Base-by-base conservation (phyloP, 257 asterid species). In the Schizonepeta tenuifolia region DNA sequence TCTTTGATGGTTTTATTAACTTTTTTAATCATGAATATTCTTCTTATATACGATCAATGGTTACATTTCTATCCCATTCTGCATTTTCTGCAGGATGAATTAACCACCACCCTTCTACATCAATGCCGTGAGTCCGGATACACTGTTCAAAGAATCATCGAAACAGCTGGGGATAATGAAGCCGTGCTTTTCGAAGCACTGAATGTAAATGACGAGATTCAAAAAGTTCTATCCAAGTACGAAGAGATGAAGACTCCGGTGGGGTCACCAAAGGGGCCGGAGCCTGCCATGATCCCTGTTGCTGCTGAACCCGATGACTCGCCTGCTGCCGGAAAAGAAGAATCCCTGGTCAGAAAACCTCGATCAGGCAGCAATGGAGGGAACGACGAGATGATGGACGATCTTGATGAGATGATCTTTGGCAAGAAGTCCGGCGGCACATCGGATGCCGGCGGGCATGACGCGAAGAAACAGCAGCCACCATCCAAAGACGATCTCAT, bases 321-420 rank as follows among this genome's bases (percentile, higher is more conserved):
- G 1, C 93, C 97, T 46, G 79, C 83, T 7, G 80, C 62, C 0
- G 87, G 89, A 35, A 86, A 83, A 80, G 96, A 92, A 84, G 94
- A 83, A 46, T 57, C 88, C 68, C 80, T 86, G 11, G 65, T 83
- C 67, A 81, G 96, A 77, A 92, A 87, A 77, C 79, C 97, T 50
- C 86, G 82, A 18, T 12, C 76, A 12, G 86, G 83, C 66, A 82
- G 84, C 49, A 90, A 69, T 0, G 87, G 72, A 69, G 93, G 82
- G 33, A 75, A 75, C 81, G 97, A 88, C 15, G 97, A 91, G 15
- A 85, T 90, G 98, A 83, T 91, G 96, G 91, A 92, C 78, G 99
- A 92, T 82, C 95, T 95, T 8, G 99, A 95, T 59, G 98, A 95
- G 89, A 92, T 95, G 99, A 92, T 95, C 33, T 95, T 95, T 41